A percentile compares a stretch with the other conserved stretches of the same genome.
phyloP scores from a whole-genome alignment of 441 rosid genomes.

The Syzygium malaccense region DNA sequence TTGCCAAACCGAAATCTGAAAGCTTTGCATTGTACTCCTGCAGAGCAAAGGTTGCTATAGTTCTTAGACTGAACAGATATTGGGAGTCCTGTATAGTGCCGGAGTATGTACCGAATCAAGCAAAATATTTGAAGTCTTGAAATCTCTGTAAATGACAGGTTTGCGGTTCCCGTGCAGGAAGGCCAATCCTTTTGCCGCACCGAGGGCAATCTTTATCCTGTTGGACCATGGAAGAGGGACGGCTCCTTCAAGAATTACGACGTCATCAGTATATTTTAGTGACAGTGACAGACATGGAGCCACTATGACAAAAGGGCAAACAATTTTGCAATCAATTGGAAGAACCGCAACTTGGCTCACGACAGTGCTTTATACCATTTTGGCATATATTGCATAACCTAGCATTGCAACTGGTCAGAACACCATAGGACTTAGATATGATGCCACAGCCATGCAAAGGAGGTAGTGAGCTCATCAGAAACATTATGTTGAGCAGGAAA shows the following conservation, averaged over 20 bases:
- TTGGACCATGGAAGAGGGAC: constrained; percentile 47
- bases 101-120: constrained; percentile 34
- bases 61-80: neutral
- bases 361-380: neutral
- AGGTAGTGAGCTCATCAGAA: neutral
- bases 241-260: constrained; percentile 36
- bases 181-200: constrained; percentile 50
- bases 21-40: constrained; percentile 49
- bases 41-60: neutral
- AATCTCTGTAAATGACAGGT: constrained; percentile 48
- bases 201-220: constrained; percentile 40
- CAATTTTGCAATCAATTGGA: neutral
- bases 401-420: neutral
- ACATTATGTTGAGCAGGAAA: neutral
- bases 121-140: constrained; percentile 45
- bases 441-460: neutral
- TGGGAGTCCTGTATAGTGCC: neutral
- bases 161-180: constrained; percentile 46
- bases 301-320: neutral
- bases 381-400: neutral
- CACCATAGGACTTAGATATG: neutral
- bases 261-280: constrained; percentile 9
- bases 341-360: neutral
- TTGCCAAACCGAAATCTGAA: constrained; percentile 49
- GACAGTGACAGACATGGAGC: neutral